phyloP scores from a whole-genome alignment of 805 yeast species.

The Candida methanosorbosa region DNA sequence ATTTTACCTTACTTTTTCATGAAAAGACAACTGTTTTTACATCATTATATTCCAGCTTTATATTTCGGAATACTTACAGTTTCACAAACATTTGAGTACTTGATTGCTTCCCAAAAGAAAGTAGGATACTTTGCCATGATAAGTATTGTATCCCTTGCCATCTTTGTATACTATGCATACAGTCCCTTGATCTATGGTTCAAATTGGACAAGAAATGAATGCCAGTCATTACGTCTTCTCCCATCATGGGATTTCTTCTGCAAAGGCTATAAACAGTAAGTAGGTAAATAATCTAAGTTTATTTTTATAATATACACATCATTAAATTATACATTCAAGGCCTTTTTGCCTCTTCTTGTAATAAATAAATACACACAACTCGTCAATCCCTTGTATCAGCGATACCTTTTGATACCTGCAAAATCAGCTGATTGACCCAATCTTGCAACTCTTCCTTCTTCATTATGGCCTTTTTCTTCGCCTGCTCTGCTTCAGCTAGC shows the following conservation, averaged over 20 bases:
- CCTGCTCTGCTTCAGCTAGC: conserved; percentile 48
- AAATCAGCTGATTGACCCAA: conserved; percentile 59
- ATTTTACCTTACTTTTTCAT: conserved; percentile 44
- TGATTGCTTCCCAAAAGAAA: conserved; percentile 19
- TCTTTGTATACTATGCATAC: conserved; percentile 20
- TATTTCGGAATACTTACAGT: conserved; percentile 38
- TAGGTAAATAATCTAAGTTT: neutral
- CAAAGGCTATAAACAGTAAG: conserved; percentile 12
- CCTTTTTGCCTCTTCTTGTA: too few species aligned
- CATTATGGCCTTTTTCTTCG: conserved; percentile 45
- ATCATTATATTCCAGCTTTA: conserved; percentile 41
- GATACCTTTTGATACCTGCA: conserved; percentile 49
- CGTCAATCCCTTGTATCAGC: conserved; percentile 29
- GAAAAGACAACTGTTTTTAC: conserved; percentile 31
- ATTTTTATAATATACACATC: neutral
- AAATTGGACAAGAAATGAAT: conserved; percentile 33
- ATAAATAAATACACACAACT: too few species aligned
- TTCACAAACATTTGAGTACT: conserved; percentile 36
- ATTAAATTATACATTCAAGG: too few species aligned
- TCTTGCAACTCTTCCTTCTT: conserved; percentile 56
- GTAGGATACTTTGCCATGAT: conserved; percentile 21
- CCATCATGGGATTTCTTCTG: conserved; percentile 38
- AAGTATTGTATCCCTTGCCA: conserved; percentile 10
- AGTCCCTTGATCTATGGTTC: conserved; percentile 40
- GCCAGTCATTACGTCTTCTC: conserved; percentile 28